Percentiles rank a stretch among this genome's conserved stretches.
Conservation (phyloP, 2,329 filamentous ascomycete species). For the Ilyonectria robusta region DNA sequence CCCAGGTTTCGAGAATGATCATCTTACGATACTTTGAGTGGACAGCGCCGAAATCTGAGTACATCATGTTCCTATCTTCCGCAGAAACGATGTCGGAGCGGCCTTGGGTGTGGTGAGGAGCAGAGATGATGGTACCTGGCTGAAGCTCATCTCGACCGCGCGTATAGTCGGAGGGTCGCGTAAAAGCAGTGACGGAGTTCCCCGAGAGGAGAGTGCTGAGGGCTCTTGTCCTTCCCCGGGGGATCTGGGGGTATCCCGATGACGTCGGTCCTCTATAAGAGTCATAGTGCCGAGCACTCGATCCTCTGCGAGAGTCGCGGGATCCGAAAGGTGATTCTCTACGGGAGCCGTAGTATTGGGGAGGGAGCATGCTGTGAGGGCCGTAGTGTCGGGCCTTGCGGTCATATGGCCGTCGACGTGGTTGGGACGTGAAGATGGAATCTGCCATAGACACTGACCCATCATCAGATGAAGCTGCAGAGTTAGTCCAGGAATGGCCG, state of each 20-base stretch:
- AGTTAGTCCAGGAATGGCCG: neutral
- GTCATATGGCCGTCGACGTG: neutral
- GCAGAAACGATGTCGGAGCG: slow-evolving; percentile 16
- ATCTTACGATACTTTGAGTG: slow-evolving; percentile 46
- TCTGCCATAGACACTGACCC: neutral
- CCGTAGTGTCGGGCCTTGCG: neutral
- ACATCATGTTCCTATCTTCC: slow-evolving; percentile 19
- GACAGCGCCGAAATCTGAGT: slow-evolving; percentile 33
- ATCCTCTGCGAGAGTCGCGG: neutral
- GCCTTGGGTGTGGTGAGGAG: slow-evolving; percentile 34
- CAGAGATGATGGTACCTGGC: slow-evolving; percentile 38
- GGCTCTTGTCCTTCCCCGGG: neutral
- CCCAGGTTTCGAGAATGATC: slow-evolving; percentile 38
- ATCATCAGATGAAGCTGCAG: neutral
- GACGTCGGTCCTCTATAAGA: neutral
- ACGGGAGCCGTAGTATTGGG: neutral
- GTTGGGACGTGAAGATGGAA: neutral
- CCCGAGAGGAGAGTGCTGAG: slow-evolving; percentile 24
- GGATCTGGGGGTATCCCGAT: neutral
- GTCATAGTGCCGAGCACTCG: neutral
- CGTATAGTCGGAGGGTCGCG: slow-evolving; percentile 28
- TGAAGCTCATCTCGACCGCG: neutral
- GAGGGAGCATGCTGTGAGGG: neutral
- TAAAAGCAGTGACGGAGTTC: slow-evolving; percentile 13
- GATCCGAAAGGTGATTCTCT: no score